Base-by-base conservation (phyloP, 148 eudicot genomes). In the Spergularia marina region DNA sequence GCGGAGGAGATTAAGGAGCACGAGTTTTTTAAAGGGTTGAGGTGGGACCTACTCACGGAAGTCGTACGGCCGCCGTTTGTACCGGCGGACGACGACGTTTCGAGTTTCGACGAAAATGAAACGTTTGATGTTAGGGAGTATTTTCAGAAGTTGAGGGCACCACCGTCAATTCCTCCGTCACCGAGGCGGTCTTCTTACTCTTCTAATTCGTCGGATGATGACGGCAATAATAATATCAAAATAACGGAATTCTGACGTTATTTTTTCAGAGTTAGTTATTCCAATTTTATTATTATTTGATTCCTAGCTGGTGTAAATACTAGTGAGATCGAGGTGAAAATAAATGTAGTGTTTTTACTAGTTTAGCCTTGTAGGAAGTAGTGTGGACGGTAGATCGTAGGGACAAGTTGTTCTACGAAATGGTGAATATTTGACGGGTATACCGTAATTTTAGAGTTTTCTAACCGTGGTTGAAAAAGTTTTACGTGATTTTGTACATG, bases 31-130 rank as follows among this genome's bases (percentile, higher is more conserved):
- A 67, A 23, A 0, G 98, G 98, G 67, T 68, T 94, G 66, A 78
- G 65, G 82, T 94, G 98, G 98, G 91, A 89, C 78, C 74, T 88
- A 62, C 53, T 94, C 9, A 88, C 83, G 74, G 92, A 88, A 10
- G 89, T 93, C 1, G 75, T 74, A 58, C 87, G 98, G 63, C 97
- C 97, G 70, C 98, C 98, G 58, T 86, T 87, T 76, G 76, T 91
- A 16, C 98, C 97, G 73, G 34, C 74, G 21, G 52, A 56, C 12
- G 85, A 72, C 1, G 87, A 81, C 39, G 72, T 12, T 5, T 74
- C 61, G 16, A 64, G 20, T 17, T 34, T 79, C 6, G 65, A 57
- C 53, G 83, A 49, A 23, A 72, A 61, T 13, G 16, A 11, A 4
- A 68, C 71, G 30, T 83, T 89, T 25, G 83, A 85, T 21, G 72